These are phyloP conservation scores for Heracleum sosnowskyi DNA, from an alignment of 129 eudicot species.

Conservation along the genomic window DNA sequence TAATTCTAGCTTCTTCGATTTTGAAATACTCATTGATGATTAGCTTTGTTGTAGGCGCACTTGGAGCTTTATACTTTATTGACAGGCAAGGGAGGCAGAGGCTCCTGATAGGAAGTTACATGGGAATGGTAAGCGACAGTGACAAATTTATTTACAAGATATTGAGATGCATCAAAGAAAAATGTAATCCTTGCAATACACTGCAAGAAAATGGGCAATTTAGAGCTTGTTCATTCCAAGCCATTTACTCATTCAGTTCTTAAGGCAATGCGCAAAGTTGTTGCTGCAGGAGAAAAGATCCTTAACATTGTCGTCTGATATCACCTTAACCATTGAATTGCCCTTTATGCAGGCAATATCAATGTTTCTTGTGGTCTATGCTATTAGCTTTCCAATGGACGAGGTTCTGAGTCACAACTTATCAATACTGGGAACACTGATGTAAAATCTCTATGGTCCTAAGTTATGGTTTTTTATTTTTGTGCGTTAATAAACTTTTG, in stretches of 20 bases:
- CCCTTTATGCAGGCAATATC: constrained; percentile 48
- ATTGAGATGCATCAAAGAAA: not conserved
- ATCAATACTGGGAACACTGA: constrained; percentile 69
- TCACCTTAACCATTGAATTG: constrained; percentile 1
- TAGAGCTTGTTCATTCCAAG: not conserved
- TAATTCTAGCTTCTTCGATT: not conserved
- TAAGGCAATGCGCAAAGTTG: not conserved
- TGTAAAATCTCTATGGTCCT: constrained; percentile 31
- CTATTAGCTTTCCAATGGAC: constrained; percentile 59
- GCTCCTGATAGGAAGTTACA: constrained; percentile 76
- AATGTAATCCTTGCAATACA: not conserved
- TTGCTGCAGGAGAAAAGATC: not conserved
- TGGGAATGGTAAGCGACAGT: constrained; percentile 61
- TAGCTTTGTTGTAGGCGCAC: constrained; percentile 48
- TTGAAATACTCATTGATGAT: constrained; percentile 8
- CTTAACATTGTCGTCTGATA: not conserved
- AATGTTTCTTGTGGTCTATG: constrained; percentile 62
- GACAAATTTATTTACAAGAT: not conserved
- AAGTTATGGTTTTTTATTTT: not conserved
- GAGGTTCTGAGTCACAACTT: constrained; percentile 58
- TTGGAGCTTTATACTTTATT: constrained; percentile 68
- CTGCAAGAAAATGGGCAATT: not conserved
- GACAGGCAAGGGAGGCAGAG: constrained; percentile 69
- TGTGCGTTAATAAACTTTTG: not conserved
- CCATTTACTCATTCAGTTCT: not conserved